phyloP scores from a whole-genome alignment of 2,329 filamentous ascomycete genomes.

The Sporothrix inflata region DNA sequence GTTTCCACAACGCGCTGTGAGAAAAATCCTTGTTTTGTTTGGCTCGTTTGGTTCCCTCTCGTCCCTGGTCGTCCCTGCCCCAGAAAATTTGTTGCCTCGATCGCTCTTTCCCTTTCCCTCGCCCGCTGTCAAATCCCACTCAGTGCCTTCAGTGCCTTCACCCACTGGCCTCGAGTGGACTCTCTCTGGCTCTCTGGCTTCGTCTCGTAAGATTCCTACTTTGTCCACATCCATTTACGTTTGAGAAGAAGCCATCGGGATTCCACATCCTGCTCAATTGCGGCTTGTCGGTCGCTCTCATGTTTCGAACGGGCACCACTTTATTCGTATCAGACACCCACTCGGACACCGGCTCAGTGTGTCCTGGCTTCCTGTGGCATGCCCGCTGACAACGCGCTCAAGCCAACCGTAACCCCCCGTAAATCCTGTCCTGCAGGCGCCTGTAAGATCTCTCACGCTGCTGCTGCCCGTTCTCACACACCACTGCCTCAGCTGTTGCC shows the following conservation, averaged over 20 bases:
- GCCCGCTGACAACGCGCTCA: neutral
- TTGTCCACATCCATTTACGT: neutral
- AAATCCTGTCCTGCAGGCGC: neutral
- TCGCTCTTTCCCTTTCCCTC: slow-evolving; percentile 9
- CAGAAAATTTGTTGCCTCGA: neutral
- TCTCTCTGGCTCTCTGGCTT: no score
- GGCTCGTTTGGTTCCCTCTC: neutral
- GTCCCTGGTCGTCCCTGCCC: neutral
- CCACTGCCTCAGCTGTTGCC: slow-evolving; percentile 18
- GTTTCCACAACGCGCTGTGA: slow-evolving; percentile 4
- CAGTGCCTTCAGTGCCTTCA: neutral
- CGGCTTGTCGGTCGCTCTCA: neutral
- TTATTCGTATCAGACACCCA: neutral
- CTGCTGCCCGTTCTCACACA: neutral
- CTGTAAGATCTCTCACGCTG: slow-evolving; percentile 10
- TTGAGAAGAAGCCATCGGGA: neutral
- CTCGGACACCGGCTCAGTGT: neutral
- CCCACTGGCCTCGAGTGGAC: neutral
- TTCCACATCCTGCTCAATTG: neutral
- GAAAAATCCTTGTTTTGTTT: slow-evolving; percentile 20
- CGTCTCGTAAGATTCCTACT: no score
- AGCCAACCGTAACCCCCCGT: neutral
- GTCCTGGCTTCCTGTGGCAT: slow-evolving; percentile 5
- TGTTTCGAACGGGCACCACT: slow-evolving; percentile 9
- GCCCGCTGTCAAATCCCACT: neutral